Conservation (phyloP, 108 stramenopile genomes). For the Nitzschia sp. region DNA sequence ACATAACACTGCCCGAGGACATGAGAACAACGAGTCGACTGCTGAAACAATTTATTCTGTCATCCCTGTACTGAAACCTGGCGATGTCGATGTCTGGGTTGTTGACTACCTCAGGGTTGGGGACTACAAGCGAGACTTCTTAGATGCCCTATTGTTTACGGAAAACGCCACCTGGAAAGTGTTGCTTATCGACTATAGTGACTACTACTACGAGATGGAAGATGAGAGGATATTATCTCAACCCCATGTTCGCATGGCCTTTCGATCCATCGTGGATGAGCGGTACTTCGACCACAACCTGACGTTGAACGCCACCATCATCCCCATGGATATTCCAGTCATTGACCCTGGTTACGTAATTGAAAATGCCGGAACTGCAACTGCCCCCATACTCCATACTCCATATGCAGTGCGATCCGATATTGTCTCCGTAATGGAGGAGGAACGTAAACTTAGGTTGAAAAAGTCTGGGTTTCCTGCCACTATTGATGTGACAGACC, state of each 20-base stretch:
- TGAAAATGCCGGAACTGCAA: slow-evolving; percentile 5
- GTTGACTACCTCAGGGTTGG: slow-evolving; percentile 5
- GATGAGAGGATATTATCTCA: not conserved
- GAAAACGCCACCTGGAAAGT: slow-evolving; percentile 16
- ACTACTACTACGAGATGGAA: slow-evolving; percentile 10
- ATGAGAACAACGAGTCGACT: not conserved
- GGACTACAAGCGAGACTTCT: not conserved
- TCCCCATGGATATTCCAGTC: slow-evolving; percentile 4
- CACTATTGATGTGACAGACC: not conserved
- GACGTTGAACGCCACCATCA: not conserved
- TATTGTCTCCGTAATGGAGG: slow-evolving; percentile 16
- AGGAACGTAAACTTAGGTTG: not conserved
- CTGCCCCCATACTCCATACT: slow-evolving; percentile 21
- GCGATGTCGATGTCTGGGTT: slow-evolving; percentile 13
- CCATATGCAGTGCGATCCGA: slow-evolving; percentile 33
- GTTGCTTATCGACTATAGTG: slow-evolving; percentile 22
- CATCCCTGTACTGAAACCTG: not conserved
- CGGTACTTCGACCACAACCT: not conserved
- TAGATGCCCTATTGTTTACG: not conserved
- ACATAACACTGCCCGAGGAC: not conserved
- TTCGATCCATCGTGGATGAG: slow-evolving; percentile 21
- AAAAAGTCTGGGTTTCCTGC: slow-evolving; percentile 1
- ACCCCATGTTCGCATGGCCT: slow-evolving; percentile 13
- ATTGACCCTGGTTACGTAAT: not conserved
- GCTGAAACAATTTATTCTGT: not conserved